A percentile compares a stretch with the other conserved stretches of the same genome.
These are phyloP conservation scores for Gloeopeniophorella convolvens DNA, from an alignment of 768 basidiomycete genomes.

Conservation along the genomic window DNA sequence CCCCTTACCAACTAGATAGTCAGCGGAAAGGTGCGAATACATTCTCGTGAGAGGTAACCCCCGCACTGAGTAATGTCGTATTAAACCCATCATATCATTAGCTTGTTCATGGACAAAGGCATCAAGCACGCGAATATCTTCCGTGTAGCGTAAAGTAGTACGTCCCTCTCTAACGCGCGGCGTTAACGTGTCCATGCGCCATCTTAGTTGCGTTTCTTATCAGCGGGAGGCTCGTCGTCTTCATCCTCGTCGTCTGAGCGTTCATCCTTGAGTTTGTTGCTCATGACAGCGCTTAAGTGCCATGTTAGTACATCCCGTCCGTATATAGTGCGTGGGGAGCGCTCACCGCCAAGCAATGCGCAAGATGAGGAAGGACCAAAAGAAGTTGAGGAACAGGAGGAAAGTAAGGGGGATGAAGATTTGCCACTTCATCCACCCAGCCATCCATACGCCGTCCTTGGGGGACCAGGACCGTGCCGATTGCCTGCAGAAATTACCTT, in stretches of 20 bases:
- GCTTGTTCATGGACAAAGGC: too few relatives aligned
- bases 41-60: too few relatives aligned
- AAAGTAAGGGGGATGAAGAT: constrained; percentile 69
- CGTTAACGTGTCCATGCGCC: constrained; percentile 35
- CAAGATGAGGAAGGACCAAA: constrained; percentile 88
- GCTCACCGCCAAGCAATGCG: constrained; percentile 70
- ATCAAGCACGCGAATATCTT: too few relatives aligned
- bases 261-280: constrained; percentile 50
- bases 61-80: too few relatives aligned
- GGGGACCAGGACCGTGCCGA: constrained; percentile 51
- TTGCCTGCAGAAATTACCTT: constrained; percentile 34
- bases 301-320: too few relatives aligned
- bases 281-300: constrained; percentile 44
- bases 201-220: constrained; percentile 6
- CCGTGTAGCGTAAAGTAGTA: too few relatives aligned
- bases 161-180: constrained; percentile 24
- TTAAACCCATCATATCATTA: too few relatives aligned
- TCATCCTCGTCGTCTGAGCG: constrained; percentile 72
- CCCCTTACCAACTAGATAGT: too few relatives aligned
- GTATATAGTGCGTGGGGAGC: too few relatives aligned
- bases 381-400: constrained; percentile 80
- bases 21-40: too few relatives aligned
- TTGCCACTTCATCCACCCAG: constrained; percentile 75
- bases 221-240: neutral
- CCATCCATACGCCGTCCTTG: constrained; percentile 60